These are phyloP conservation scores for Thielaviopsis ethacetica DNA, from an alignment of 2,329 filamentous ascomycete species.

Conservation along the genomic window DNA sequence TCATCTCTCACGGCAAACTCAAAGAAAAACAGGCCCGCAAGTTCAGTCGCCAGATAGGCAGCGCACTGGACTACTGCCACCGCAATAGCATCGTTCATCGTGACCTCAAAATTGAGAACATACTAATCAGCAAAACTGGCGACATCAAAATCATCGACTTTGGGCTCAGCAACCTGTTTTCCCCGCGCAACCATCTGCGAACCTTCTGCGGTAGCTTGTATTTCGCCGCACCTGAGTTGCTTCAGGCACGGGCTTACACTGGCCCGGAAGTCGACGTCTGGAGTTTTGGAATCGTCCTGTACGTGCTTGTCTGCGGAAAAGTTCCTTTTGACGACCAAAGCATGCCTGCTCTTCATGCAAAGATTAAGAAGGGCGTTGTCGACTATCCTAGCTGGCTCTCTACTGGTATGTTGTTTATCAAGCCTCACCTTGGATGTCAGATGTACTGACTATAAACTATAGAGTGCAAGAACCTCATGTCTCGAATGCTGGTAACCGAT, in stretches of 20 bases:
- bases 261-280: conserved; percentile 95
- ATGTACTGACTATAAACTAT: conserved; percentile 9
- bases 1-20: conserved; percentile 91
- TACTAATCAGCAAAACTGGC: conserved; percentile 94
- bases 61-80: conserved; percentile 92
- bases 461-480: conserved; percentile 91
- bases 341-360: conserved; percentile 94
- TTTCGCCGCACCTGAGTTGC: conserved; percentile 86
- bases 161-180: conserved; percentile 89
- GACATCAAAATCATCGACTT: conserved; percentile 99
- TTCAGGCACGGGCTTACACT: conserved; percentile 87
- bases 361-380: conserved; percentile 93
- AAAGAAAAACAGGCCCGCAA: conserved; percentile 98
- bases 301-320: conserved; percentile 92
- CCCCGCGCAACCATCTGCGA: conserved; percentile 69
- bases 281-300: conserved; percentile 97
- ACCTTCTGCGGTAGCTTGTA: conserved; percentile 97
- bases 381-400: conserved; percentile 93
- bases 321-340: conserved; percentile 98
- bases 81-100: conserved; percentile 96
- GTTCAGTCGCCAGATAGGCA: conserved; percentile 93
- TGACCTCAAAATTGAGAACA: conserved; percentile 97
- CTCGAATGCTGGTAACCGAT: conserved; percentile 90
- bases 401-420: conserved; percentile 47
- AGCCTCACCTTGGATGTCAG: not conserved